A percentile compares a stretch with the other conserved stretches of the same genome.
Conservation (phyloP, 768 basidiomycete genomes). For the Auriscalpium microsporum region DNA sequence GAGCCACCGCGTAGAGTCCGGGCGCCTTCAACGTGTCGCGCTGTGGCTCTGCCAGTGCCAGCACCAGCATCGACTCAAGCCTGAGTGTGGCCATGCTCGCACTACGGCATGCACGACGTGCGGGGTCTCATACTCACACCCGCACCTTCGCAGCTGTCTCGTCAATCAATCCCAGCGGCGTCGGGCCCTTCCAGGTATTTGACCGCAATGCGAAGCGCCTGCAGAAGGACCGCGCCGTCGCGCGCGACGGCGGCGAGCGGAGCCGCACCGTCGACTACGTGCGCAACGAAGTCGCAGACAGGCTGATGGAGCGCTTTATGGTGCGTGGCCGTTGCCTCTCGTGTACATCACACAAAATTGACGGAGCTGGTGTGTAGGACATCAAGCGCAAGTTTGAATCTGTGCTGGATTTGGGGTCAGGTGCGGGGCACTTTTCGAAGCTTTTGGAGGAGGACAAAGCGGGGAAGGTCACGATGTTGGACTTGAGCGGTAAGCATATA, state of each 20-base stretch:
- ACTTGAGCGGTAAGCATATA: conserved; percentile 59
- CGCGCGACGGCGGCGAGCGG: conserved; percentile 42
- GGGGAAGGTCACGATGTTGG: conserved; percentile 74
- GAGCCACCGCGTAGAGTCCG: no score
- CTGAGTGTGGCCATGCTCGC: no score
- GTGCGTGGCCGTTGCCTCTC: conserved; percentile 32
- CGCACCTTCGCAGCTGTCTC: conserved; percentile 11
- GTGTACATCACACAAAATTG: background rate
- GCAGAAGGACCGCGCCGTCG: conserved; percentile 71
- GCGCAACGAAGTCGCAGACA: conserved; percentile 81
- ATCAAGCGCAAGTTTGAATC: conserved; percentile 76
- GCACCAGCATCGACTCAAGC: no score
- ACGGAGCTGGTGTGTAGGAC: conserved; percentile 47
- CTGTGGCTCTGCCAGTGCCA: no score
- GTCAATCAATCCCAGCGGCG: conserved; percentile 32
- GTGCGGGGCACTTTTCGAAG: conserved; percentile 87
- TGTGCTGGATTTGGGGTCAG: conserved; percentile 83
- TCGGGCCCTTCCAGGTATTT: conserved; percentile 76
- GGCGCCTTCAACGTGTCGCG: no score
- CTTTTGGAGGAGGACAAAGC: conserved; percentile 62
- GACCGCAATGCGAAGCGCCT: conserved; percentile 70
- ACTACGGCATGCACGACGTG: no score
- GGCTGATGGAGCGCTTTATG: conserved; percentile 83
- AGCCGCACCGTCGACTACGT: conserved; percentile 88
- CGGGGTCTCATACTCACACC: background rate